phyloP scores from a whole-genome alignment of 805 yeast genomes.

The Sugiyamaella lignohabitans region DNA sequence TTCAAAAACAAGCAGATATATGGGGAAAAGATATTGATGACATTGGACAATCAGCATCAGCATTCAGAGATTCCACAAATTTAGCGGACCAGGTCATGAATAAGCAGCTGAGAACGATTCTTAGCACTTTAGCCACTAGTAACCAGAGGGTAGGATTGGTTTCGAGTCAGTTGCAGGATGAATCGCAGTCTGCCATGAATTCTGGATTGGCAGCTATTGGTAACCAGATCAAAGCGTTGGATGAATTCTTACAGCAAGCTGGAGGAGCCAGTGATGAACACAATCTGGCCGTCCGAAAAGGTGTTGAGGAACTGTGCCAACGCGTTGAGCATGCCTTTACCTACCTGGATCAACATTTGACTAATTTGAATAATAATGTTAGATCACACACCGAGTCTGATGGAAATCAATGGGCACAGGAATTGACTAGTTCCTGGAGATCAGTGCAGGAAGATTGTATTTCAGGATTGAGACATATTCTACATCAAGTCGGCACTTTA shows the following conservation, averaged over 20 bases:
- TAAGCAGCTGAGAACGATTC: not conserved
- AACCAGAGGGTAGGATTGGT: not conserved
- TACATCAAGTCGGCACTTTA: no score
- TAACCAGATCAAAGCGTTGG: not conserved
- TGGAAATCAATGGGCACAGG: no score
- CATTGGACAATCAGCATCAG: not conserved
- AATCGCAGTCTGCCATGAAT: not conserved
- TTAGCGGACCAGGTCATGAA: not conserved
- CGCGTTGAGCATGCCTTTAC: constrained; percentile 4
- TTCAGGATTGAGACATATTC: no score
- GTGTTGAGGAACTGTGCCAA: constrained; percentile 1
- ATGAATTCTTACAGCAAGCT: not conserved
- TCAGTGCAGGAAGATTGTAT: no score
- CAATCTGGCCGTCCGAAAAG: not conserved
- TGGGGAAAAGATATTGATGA: no score
- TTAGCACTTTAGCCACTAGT: not conserved
- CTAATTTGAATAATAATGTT: constrained; percentile 1
- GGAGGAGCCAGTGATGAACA: constrained; percentile 1
- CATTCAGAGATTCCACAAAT: not conserved
- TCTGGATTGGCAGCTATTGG: not conserved
- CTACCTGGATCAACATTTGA: constrained; percentile 2
- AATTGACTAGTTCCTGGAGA: no score
- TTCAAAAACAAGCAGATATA: not conserved
- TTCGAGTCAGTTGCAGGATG: not conserved
- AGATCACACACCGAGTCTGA: not conserved